A percentile compares a stretch with the other conserved stretches of the same genome.
Evolutionary conservation across 192 early-diverging fungal genomes (phyloP).

Genomic region (Gryganskiella cystojenkinii): DNA sequence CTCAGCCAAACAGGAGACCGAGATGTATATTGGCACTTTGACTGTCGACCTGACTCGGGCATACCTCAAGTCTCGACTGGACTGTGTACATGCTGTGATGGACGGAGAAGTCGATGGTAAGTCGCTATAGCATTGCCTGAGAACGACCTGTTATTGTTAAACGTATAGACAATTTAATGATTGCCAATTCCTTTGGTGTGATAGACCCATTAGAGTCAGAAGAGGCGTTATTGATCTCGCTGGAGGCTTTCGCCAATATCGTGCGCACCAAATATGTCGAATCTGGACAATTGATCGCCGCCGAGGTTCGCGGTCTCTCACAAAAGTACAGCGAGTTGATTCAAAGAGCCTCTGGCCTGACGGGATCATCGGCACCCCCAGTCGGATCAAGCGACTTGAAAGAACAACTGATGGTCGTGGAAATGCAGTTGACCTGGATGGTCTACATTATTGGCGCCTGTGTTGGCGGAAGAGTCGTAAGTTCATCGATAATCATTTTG

Average conservation of each 20-base stretch:
- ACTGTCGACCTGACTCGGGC: constrained; percentile 53
- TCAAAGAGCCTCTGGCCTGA: constrained; percentile 15
- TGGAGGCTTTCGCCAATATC: constrained; percentile 77
- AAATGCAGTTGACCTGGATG: constrained; percentile 77
- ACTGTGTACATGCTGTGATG: constrained; percentile 58
- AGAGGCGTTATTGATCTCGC: constrained; percentile 69
- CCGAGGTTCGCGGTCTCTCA: constrained; percentile 14
- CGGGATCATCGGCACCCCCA: constrained; percentile 7
- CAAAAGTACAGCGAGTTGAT: constrained; percentile 31
- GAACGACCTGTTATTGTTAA: constrained; percentile 15
- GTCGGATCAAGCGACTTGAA: constrained; percentile 28
- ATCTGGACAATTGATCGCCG: constrained; percentile 47
- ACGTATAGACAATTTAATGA: not conserved
- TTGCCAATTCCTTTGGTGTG: not conserved
- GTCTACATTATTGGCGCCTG: constrained; percentile 79
- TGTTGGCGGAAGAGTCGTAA: constrained; percentile 72
- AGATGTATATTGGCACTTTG: constrained; percentile 16
- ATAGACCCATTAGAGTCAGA: constrained; percentile 74
- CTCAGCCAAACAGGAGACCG: constrained; percentile 23
- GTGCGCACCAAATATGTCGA: constrained; percentile 75
- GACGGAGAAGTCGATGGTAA: constrained; percentile 68
- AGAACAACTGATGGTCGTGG: constrained; percentile 37
- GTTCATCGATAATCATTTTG: no score
- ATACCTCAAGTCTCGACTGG: constrained; percentile 62
- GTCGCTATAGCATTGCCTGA: not conserved